These are phyloP conservation scores for Selaginella tamariscina DNA, from an alignment of 75 land plant species.

Conservation along the genomic window DNA sequence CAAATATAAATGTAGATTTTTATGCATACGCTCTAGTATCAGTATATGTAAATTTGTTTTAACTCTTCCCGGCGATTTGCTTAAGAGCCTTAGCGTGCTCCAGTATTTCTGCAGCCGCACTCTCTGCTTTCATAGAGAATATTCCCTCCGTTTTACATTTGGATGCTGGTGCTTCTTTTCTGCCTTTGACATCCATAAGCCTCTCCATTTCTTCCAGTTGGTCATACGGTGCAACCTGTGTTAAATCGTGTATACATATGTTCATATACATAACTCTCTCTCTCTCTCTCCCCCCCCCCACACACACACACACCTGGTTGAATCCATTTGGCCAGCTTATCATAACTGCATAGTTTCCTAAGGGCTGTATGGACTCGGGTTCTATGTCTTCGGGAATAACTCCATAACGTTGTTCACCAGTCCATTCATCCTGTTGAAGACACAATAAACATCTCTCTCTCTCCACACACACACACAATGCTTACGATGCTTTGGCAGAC, in stretches of 20 bases:
- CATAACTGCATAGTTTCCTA: slow-evolving; percentile 97
- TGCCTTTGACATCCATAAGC: slow-evolving; percentile 41
- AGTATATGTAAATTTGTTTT: too few species aligned
- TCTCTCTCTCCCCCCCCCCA: too few species aligned
- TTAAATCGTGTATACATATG: too few species aligned
- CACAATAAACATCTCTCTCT: neutral
- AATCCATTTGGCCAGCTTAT: slow-evolving; percentile 98
- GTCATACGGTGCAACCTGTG: slow-evolving; percentile 92
- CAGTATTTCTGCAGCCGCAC: slow-evolving; percentile 20
- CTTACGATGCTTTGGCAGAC: slow-evolving; percentile 57
- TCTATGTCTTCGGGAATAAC: slow-evolving; percentile 91
- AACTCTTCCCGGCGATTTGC: too few species aligned
- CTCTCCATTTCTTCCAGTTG: slow-evolving; percentile 72
- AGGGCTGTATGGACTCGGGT: slow-evolving; percentile 81
- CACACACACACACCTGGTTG: slow-evolving; percentile 95
- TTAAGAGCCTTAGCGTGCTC: slow-evolving; percentile 26
- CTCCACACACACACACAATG: slow-evolving; percentile 44
- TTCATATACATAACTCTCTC: neutral
- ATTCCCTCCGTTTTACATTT: neutral
- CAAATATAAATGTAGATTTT: too few species aligned
- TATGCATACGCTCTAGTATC: too few species aligned
- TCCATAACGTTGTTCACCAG: slow-evolving; percentile 67
- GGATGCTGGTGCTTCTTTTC: neutral
- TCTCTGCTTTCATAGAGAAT: neutral
- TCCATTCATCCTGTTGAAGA: slow-evolving; percentile 83